Percentiles rank a stretch among this genome's conserved stretches.
Conservation (phyloP, 129 eudicot genomes). For the Tagetes erecta region DNA sequence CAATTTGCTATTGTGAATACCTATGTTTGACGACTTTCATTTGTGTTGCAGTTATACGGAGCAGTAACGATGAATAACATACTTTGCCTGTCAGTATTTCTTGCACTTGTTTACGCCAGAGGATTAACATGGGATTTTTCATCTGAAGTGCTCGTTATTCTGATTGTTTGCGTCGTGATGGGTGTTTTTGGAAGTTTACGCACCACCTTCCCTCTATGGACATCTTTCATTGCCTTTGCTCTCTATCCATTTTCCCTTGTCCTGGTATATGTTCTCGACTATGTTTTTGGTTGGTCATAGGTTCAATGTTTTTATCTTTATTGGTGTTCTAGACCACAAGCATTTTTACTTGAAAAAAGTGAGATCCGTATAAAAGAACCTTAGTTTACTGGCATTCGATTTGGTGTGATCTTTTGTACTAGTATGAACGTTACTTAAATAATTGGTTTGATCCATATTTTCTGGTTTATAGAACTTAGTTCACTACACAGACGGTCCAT, state of each 20-base stretch:
- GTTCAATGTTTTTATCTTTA: background rate
- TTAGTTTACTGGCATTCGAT: conserved; percentile 2
- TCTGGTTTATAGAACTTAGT: too few species aligned
- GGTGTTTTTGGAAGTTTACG: conserved; percentile 78
- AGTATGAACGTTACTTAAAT: background rate
- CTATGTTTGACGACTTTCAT: background rate
- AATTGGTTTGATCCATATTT: conserved; percentile 6
- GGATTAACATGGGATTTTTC: conserved; percentile 92
- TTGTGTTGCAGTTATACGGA: conserved; percentile 70
- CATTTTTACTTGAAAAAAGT: conserved; percentile 5
- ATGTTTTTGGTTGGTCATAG: conserved; percentile 84
- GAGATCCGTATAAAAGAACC: conserved; percentile 32
- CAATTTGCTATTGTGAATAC: background rate
- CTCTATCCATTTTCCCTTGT: conserved; percentile 77
- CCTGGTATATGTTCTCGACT: conserved; percentile 85
- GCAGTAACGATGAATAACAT: conserved; percentile 87
- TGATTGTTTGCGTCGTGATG: conserved; percentile 82
- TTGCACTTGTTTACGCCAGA: conserved; percentile 73
- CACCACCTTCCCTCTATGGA: conserved; percentile 91
- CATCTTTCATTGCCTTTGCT: conserved; percentile 65
- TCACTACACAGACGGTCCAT: too few species aligned
- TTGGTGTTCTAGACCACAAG: background rate
- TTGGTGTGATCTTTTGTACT: conserved; percentile 21
- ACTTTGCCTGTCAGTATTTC: conserved; percentile 76
- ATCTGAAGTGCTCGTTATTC: conserved; percentile 75